Base-by-base conservation (phyloP, 192 early-diverging fungal genomes). In the Thoreauomyces humboldtii region DNA sequence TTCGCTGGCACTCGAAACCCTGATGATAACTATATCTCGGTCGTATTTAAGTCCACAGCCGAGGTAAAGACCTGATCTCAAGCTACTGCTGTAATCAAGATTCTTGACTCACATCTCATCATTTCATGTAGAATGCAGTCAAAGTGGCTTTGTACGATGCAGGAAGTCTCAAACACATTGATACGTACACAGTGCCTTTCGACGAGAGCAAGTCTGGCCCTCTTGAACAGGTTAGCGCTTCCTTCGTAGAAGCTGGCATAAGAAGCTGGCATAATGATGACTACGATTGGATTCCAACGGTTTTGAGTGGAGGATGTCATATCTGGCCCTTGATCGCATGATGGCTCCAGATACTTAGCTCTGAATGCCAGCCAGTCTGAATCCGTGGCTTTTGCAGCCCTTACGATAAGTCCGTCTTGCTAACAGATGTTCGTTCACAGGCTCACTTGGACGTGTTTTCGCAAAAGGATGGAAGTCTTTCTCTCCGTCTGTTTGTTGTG, bases 401-500 rank as follows among this genome's bases (percentile, higher is more conserved):
- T n/a, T n/a, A n/a, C n/a, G n/a, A n/a, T n/a, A n/a, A n/a, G n/a
- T n/a, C n/a, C n/a, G n/a, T n/a, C n/a, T n/a, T n/a, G n/a, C n/a
- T n/a, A n/a, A n/a, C n/a, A n/a, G n/a, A n/a, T 7, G 25, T 27
- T 7, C 59, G 35, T 37, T 29, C 35, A 3, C 27, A 73, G 72
- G 44, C 41, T 28, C 33, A 19, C 15, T 24, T 69, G 22, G 43
- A 69, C 17, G 53, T 69, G 12, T 22, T 28, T 17, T 17, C 27
- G 22, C 35, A 48, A 15, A 46, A 66, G 43, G 46, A 58, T 34
- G 63, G 44, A 9, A 15, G 4, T 2, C 7, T 33, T 5, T 43
- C 27, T 2, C 37, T 69, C 53, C 70, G 67, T 43, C 17, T 73
- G 27, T 66, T 80, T 15, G 42, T 38, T 14, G 41, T 63, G 25